Conservation (phyloP, 2,329 filamentous ascomycete species). For the Botrytis medusae region DNA sequence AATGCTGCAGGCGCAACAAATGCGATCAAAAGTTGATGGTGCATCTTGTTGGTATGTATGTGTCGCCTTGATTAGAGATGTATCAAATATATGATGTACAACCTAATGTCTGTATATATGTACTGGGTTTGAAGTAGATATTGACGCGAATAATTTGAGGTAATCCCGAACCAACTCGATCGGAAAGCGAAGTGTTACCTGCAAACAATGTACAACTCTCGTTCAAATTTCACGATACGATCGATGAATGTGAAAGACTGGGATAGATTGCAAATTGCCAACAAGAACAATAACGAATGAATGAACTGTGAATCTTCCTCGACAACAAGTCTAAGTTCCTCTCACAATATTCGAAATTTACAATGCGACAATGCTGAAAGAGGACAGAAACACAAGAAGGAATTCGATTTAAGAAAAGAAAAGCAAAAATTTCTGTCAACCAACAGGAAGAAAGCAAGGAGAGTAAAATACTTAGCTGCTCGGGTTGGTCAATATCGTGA, state of each 20-base stretch:
- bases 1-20: constrained; percentile 18
- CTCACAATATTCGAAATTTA: background rate
- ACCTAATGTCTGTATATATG: background rate
- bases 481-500: background rate
- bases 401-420: background rate
- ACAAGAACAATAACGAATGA: background rate
- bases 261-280: background rate
- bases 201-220: background rate
- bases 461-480: constrained; percentile 10
- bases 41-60: constrained; percentile 11
- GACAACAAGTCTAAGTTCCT: background rate
- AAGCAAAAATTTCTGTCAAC: background rate
- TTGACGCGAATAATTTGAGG: background rate
- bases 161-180: background rate
- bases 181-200: background rate
- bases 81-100: constrained; percentile 12
- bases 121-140: background rate
- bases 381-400: background rate
- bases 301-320: background rate
- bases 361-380: background rate
- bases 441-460: constrained; percentile 6
- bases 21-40: constrained; percentile 5
- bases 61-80: background rate
- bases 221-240: background rate
- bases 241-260: background rate